Evolutionary conservation across 805 yeast species (phyloP), one percentile per base, ranked within the genome.

Genomic region (Yarrowia sp.): DNA sequence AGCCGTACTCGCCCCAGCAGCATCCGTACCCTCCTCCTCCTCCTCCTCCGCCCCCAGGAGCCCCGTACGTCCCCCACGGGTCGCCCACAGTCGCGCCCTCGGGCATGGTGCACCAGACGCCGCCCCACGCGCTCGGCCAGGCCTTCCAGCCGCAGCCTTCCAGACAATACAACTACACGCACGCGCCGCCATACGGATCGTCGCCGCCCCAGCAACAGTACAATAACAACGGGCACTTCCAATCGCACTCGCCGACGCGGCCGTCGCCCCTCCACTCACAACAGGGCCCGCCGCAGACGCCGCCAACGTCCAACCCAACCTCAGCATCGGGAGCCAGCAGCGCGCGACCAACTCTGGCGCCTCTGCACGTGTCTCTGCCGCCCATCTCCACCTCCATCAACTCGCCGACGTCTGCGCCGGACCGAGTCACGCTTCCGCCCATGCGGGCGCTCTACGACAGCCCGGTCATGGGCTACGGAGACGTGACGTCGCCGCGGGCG

Each of bases 351-450:
- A 31, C 18, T 13, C 21, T 47, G 19, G 55, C 55, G 6, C 55
- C 55, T 3, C 38, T 47, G 18, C 55, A 47, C 7, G 55, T 47
- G 2, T 35, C 58, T 5, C 24, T 51, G 31, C 58, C 58, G 10
- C 42, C 58, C 9, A 51, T 51, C 10, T 24, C 58, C 9, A 51
- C 58, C 18, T 33, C 42, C n/a, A 51, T 51, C 41, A 35, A 33
- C 32, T 51, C 58, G 21, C 58, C 58, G 3, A 51, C 58, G 1
- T 51, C 58, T 0, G 58, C 41, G 6, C 58, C 58, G 2, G 42
- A 51, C 7, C 5, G 58, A 35, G 58, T 51, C 24, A 51, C 58
- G 4, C 10, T 51, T n/a, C 58, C 58, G 27, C 55, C 55, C 19
- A 47, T 47, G 55, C 7, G 55, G 10, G 31, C 55, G 2, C 16